Percentiles rank a stretch among this genome's conserved stretches.
These are phyloP conservation scores for Rachicladosporium sp. DNA, from an alignment of 2,329 filamentous ascomycete genomes.

Conservation along the genomic window DNA sequence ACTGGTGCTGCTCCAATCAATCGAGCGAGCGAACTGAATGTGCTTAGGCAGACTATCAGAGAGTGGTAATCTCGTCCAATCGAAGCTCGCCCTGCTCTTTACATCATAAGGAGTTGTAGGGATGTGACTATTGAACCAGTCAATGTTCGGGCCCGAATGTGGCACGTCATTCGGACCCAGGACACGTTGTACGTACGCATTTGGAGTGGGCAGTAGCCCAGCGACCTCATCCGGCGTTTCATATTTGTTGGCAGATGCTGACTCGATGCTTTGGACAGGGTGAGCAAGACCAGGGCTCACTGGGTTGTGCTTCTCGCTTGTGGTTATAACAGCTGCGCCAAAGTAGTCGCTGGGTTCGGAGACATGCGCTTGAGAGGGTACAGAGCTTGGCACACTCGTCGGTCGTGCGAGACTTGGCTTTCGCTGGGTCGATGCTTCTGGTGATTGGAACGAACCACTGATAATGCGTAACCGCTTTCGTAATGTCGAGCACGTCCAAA, in stretches of 20 bases:
- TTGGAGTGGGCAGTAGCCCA: background rate
- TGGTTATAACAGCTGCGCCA: conserved; percentile 2
- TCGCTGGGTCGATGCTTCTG: conserved; percentile 11
- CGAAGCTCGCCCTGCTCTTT: conserved; percentile 37
- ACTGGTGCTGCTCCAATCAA: conserved; percentile 62
- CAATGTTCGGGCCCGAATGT: conserved; percentile 14
- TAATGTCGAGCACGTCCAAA: conserved; percentile 60
- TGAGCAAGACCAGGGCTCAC: too few species aligned
- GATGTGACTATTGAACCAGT: conserved; percentile 20
- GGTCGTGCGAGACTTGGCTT: too few species aligned
- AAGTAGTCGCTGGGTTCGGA: conserved; percentile 20
- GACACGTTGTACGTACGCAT: background rate
- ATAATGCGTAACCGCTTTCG: conserved; percentile 57
- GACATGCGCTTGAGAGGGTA: too few species aligned
- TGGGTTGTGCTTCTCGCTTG: too few species aligned
- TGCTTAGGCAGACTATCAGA: conserved; percentile 54
- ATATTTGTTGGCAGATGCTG: background rate
- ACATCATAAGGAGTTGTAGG: conserved; percentile 3
- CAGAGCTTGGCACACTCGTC: too few species aligned
- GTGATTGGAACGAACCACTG: conserved; percentile 35
- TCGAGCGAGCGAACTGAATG: conserved; percentile 57
- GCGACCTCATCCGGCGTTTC: background rate
- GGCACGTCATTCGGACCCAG: background rate
- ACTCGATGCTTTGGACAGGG: background rate
- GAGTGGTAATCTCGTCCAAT: conserved; percentile 65